Evolutionary conservation across 805 yeast species (phyloP), one percentile per base, ranked within the genome.

Genomic region (Candida tibetensis): DNA sequence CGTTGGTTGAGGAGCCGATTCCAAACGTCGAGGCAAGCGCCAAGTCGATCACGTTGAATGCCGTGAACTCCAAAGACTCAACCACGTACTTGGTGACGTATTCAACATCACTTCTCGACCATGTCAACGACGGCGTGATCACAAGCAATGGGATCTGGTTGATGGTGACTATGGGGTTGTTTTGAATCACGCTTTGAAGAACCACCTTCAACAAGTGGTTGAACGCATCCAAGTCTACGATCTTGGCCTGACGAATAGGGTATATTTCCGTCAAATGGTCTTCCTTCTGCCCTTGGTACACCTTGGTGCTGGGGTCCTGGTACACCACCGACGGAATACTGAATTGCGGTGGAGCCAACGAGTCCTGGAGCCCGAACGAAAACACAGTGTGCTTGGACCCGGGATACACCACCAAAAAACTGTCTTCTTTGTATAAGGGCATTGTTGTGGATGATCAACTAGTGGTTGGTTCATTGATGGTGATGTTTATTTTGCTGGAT

Each of bases 261-360:
- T 62, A 62, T 6, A 90, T 66, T 5, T 69, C 79, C 28, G 54
- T 52, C 4, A 63, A 51, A 17, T 39, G 19, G 6, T 46, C 45
- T 30, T 44, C 72, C 26, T 56, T 60, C 18, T 66, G 64, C 9
- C 75, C 60, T 33, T 68, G 62, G 50, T 60, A 77, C 38, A 45
- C 66, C 51, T 46, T 58, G 45, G 53, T 62, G 39, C 19, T 52
- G 8, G 66, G 54, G 45, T 72, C 69, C 36, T 64, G 67, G 57
- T 77, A 85, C 6, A 91, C 95, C 27, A 70, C 69, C 0, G 96
- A 81, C n/a, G 96, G 95, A 19, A 89, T 69, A 40, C 78, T 77
- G 46, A 75, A 76, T 17, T 80, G 76, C 1, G 97, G 95, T 2
- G 93, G 87, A 6, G 84, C 64, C 44, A 86, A 71, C 1, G 85